phyloP scores from a whole-genome alignment of 164 flowering plant species.

The Magnolia kwangsiensis region DNA sequence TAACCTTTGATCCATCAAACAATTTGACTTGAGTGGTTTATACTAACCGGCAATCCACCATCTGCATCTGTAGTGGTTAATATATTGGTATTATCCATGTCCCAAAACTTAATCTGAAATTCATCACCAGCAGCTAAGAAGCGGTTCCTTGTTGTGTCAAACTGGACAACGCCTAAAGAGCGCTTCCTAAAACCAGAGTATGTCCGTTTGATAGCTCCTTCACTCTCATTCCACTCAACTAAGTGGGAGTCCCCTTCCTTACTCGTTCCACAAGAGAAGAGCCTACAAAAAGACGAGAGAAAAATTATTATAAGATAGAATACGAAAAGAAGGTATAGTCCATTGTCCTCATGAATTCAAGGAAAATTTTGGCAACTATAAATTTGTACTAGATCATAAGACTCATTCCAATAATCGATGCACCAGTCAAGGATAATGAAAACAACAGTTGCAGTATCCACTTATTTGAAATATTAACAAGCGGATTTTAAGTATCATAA shows the following conservation, averaged over 20 bases:
- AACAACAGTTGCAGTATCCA: not conserved
- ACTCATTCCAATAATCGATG: too few relatives aligned
- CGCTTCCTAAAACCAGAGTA: conserved; percentile 30
- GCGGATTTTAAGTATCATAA: not conserved
- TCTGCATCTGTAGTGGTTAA: conserved; percentile 29
- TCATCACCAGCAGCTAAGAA: conserved; percentile 39
- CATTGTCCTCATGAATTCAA: not conserved
- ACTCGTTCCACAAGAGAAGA: conserved; percentile 25
- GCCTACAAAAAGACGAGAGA: conserved; percentile 4
- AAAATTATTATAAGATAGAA: not conserved
- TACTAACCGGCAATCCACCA: conserved; percentile 31
- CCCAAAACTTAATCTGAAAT: conserved; percentile 35
- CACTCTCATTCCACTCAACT: conserved; percentile 26
- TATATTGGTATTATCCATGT: conserved; percentile 27
- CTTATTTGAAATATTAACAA: not conserved
- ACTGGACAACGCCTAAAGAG: conserved; percentile 27
- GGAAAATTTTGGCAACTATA: not conserved
- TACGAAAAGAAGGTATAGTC: not conserved
- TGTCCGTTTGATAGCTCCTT: conserved; percentile 24
- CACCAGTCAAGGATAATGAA: not conserved
- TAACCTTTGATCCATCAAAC: not conserved
- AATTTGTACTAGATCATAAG: too few relatives aligned
- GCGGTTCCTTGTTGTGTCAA: conserved; percentile 22
- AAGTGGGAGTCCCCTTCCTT: conserved; percentile 24
- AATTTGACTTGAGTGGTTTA: not conserved